A percentile compares a stretch with the other conserved stretches of the same genome.
phyloP scores from a whole-genome alignment of 164 flowering plant genomes.

The Chimonanthus praecox region DNA sequence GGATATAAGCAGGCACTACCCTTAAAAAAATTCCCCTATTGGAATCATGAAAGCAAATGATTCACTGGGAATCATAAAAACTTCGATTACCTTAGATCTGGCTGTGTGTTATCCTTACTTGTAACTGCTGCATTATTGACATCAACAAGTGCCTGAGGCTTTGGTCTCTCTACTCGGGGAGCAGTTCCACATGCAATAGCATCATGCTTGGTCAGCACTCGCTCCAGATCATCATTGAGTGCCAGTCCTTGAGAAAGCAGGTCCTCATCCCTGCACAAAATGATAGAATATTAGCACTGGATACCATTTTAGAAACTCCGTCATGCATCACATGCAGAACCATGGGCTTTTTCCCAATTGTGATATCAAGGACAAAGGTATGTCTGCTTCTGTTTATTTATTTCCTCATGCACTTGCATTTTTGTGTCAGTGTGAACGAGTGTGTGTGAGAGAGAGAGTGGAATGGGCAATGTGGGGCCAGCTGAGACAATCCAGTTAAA shows the following conservation, averaged over 20 bases:
- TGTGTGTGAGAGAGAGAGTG: neutral
- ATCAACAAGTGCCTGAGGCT: constrained; percentile 46
- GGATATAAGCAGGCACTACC: neutral
- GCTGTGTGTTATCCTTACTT: constrained; percentile 21
- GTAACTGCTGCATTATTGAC: constrained; percentile 34
- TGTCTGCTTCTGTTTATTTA: neutral
- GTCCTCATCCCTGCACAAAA: constrained; percentile 71
- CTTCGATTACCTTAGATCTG: constrained; percentile 39
- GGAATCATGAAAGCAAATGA: neutral
- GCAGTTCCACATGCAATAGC: constrained; percentile 64
- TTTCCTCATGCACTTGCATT: neutral
- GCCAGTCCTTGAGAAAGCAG: constrained; percentile 82
- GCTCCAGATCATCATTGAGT: constrained; percentile 94
- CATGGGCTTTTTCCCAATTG: neutral
- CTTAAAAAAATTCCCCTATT: neutral
- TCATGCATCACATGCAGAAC: too few species aligned
- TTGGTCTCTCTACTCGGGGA: constrained; percentile 38
- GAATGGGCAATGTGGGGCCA: neutral
- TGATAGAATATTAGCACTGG: neutral
- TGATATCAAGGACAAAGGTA: neutral
- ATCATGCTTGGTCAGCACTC: constrained; percentile 75
- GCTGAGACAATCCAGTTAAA: neutral
- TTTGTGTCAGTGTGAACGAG: too few species aligned
- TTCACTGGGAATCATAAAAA: neutral
- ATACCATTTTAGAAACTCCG: neutral